Evolutionary conservation across 2,329 filamentous ascomycete genomes (phyloP).

Genomic region (Aspergillus ustus): DNA sequence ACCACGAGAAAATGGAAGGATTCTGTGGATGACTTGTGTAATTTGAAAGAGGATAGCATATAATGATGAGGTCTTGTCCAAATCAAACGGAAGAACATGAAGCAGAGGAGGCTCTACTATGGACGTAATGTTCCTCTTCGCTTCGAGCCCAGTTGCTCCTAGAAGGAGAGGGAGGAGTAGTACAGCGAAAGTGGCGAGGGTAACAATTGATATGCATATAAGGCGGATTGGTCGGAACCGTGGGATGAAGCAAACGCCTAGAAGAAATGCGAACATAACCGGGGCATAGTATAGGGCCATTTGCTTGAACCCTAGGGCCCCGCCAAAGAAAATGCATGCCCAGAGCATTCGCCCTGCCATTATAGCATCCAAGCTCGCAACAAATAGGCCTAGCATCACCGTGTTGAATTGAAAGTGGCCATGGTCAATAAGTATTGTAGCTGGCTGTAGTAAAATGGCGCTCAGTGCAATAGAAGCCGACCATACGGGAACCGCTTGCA

Average conservation of each 20-base stretch:
- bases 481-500: constrained; percentile 79
- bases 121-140: constrained; percentile 66
- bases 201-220: constrained; percentile 74
- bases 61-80: constrained; percentile 69
- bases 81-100: constrained; percentile 59
- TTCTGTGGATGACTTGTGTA: constrained; percentile 82
- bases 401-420: constrained; percentile 98
- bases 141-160: constrained; percentile 71
- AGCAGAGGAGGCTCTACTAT: constrained; percentile 66
- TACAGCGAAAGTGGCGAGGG: constrained; percentile 72
- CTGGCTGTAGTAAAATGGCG: constrained; percentile 90
- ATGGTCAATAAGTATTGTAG: constrained; percentile 89
- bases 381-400: constrained; percentile 91
- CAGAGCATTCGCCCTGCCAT: constrained; percentile 82
- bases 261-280: constrained; percentile 85
- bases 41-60: constrained; percentile 79
- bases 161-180: constrained; percentile 76
- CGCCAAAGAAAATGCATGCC: constrained; percentile 92
- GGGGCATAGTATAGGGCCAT: constrained; percentile 99
- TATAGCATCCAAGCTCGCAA: constrained; percentile 87
- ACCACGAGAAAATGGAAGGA: constrained; percentile 94
- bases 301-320: constrained; percentile 95
- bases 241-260: constrained; percentile 84
- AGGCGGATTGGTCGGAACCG: constrained; percentile 70
- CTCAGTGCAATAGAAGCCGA: constrained; percentile 82